Base-by-base conservation (phyloP, 163 green algal species). In the Scenedesmus sp. region DNA sequence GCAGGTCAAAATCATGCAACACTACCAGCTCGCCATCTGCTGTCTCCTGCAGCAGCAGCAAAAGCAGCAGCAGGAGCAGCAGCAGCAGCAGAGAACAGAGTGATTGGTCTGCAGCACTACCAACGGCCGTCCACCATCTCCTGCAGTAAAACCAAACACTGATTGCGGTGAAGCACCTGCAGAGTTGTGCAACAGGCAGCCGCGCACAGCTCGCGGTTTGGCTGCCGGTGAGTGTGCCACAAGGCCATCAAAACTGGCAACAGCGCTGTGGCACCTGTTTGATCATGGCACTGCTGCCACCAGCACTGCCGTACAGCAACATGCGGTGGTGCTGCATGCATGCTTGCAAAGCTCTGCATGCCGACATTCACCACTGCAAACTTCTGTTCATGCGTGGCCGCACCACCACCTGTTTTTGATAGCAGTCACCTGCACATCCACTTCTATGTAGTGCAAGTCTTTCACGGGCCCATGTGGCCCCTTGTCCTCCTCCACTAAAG, bases 361-460 rank as follows among this genome's bases (percentile, higher is more conserved):
- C 7, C 7, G 20, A n/a, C n/a, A n/a, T n/a, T 16, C 20, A 33
- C 20, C 56, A 70, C 1, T n/a, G 22, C 56, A n/a, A n/a, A n/a
- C n/a, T n/a, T n/a, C n/a, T n/a, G n/a, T n/a, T n/a, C 56, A 70
- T 56, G 7, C 46, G 56, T 68, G 26, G 56, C 18, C n/a, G n/a
- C n/a, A n/a, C n/a, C n/a, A n/a, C n/a, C n/a, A n/a, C n/a, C n/a
- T n/a, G n/a, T n/a, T n/a, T n/a, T n/a, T n/a, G n/a, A 13, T 56
- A 56, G 49, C 15, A 85, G 6, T 40, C 26, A 72, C 85, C 85
- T 85, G 72, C 6, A 90, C 79, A 35, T 90, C 85, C 10, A 90
- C n/a, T 53, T 90, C 85, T 40, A 90, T 18, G 72, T 90, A 90
- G 24, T 90, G 85, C 70, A 90, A 40, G 72, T 84, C 72, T 18